These are phyloP conservation scores for Sordaria brevicollis DNA, from an alignment of 495 filamentous ascomycete genomes.

Conservation along the genomic window DNA sequence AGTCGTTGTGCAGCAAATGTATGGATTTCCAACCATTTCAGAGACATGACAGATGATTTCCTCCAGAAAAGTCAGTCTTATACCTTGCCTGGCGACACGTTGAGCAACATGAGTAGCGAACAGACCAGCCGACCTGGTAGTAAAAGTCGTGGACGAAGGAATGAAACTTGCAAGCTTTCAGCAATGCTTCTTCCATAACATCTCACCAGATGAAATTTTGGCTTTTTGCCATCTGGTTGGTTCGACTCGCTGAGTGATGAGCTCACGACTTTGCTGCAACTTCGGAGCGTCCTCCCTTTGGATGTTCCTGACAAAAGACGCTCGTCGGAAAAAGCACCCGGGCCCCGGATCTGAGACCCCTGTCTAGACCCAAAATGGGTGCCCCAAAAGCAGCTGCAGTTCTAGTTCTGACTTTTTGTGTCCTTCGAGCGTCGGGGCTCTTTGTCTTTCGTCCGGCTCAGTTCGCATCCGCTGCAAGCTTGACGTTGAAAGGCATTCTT, in stretches of 20 bases:
- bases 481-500: neutral
- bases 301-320: neutral
- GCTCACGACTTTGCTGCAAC: neutral
- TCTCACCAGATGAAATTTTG: neutral
- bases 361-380: neutral
- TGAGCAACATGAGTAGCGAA: neutral
- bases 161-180: neutral
- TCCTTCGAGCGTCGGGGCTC: neutral
- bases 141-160: neutral
- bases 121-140: neutral
- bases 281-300: neutral
- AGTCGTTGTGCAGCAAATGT: neutral
- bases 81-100: neutral
- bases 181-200: neutral
- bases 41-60: neutral
- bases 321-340: conserved; percentile 8
- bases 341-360: conserved; percentile 8
- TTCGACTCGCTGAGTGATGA: neutral
- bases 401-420: neutral
- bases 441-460: neutral
- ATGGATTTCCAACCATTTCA: neutral
- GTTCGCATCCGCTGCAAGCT: neutral
- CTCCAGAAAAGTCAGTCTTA: neutral
- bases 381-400: neutral
- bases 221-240: neutral